Evolutionary conservation across 345 rosid genomes (phyloP).

Genomic region (Gossypioides kirkii): DNA sequence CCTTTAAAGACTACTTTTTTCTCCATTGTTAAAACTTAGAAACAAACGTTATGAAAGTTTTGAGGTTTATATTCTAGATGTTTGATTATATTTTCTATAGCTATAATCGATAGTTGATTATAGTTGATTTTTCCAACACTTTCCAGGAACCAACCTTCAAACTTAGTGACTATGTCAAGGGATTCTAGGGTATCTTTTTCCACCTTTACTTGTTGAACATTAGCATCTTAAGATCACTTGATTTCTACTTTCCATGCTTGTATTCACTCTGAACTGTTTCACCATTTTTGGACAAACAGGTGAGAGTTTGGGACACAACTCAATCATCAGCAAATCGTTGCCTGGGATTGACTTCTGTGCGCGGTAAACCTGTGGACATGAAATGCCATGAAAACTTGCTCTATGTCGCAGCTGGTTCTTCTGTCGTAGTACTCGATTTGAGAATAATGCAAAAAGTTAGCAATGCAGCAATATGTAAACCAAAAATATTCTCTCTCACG

Average conservation of each 20-base stretch:
- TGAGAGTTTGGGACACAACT: conserved; percentile 66
- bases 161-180: conserved; percentile 46
- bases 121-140: not conserved
- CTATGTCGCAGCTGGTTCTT: conserved; percentile 59
- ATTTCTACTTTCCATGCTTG: not conserved
- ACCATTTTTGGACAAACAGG: conserved; percentile 28
- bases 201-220: not conserved
- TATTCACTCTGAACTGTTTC: not conserved
- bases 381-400: conserved; percentile 56
- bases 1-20: not conserved
- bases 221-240: not conserved
- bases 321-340: conserved; percentile 48
- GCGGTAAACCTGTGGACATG: conserved; percentile 45
- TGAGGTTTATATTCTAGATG: not conserved
- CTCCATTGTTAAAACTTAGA: not conserved
- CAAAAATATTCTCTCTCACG: conserved; percentile 39
- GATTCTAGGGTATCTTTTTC: conserved; percentile 52
- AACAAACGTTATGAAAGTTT: not conserved
- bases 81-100: not conserved
- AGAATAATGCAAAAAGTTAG: conserved; percentile 58
- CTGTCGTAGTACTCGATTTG: conserved; percentile 48
- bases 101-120: not conserved
- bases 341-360: conserved; percentile 54
- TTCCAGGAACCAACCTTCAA: conserved; percentile 49
- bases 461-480: conserved; percentile 27